phyloP scores from a whole-genome alignment of 345 rosid genomes.

The Alliaria petiolata region DNA sequence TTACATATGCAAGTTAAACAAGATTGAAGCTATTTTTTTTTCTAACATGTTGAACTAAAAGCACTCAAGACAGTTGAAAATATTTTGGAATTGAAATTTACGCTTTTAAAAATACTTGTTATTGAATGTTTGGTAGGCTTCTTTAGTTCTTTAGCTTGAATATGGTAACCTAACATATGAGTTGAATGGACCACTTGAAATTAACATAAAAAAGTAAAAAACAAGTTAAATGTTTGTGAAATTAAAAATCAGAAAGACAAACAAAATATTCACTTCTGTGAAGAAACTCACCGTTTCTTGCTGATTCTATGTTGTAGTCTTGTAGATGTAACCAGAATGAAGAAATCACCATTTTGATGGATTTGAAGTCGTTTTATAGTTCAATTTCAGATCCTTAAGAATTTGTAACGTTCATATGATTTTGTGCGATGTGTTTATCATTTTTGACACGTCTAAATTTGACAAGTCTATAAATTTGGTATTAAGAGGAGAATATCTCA shows the following conservation, averaged over 20 bases:
- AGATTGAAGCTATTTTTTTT: too few relatives aligned
- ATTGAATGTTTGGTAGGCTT: conserved; percentile 24
- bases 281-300: conserved; percentile 1
- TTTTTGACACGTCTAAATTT: too few relatives aligned
- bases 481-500: not conserved
- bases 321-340: not conserved
- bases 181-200: conserved; percentile 11
- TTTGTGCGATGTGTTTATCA: conserved; percentile 9
- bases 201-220: not conserved
- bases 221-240: not conserved
- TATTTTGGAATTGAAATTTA: not conserved
- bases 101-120: not conserved
- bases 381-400: not conserved
- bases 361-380: not conserved
- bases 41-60: too few relatives aligned
- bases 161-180: conserved; percentile 24
- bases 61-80: too few relatives aligned
- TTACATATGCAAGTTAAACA: not conserved
- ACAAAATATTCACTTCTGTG: not conserved
- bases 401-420: conserved; percentile 22
- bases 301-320: too few relatives aligned
- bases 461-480: conserved; percentile 11
- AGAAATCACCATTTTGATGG: not conserved
- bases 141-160: conserved; percentile 6
- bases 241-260: not conserved